Base-by-base conservation (phyloP, 192 early-diverging fungal genomes). In the Mortierella antarctica region DNA sequence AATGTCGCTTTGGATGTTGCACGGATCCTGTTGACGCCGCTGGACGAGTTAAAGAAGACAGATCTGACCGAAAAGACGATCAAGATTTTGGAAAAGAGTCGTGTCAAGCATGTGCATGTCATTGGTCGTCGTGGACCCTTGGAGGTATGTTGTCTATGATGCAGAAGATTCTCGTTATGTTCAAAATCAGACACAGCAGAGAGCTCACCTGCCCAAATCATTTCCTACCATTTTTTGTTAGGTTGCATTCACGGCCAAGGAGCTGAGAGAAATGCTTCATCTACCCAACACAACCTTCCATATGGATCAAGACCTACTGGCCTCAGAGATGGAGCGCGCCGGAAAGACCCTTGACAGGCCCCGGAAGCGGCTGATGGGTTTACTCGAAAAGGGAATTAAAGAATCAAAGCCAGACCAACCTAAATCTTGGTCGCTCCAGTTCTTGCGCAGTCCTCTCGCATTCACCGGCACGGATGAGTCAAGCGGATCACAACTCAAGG, bases 1-100 rank as follows among this genome's bases (percentile, higher is more conserved):
- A 99, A 99, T 69, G 96, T 99, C 1, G 96, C 96, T 0, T 80
- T 98, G 57, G 96, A 98, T 86, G 91, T 95, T 17, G 95, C 96
- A 4, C 86, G 98, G 68, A 90, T 98, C 10, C 85, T 99, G 23
- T 82, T 99, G 53, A 89, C 86, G 2, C 89, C 90, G 7, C 62
- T 93, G 15, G 88, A 93, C 21, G 85, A 72, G n/a, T 83, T 98
- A 54, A 87, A 86, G 15, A 91, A 87, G 65, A 99, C 96, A 0
- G 98, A 99, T 78, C 92, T 98, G 20, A 91, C 96, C 2, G 87
- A 88, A 17, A 85, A 86, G 71, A 96, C 95, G 4, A 67, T 96
- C 13, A 89, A 89, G 39, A 79, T 73, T 4, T 74, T 97, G 57
- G 70, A 87, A 8, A 84, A 87, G 57, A 95, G 92, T 77, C 73